phyloP scores from a whole-genome alignment of 2,329 filamentous ascomycete genomes.

The Bipolaris zeicola region DNA sequence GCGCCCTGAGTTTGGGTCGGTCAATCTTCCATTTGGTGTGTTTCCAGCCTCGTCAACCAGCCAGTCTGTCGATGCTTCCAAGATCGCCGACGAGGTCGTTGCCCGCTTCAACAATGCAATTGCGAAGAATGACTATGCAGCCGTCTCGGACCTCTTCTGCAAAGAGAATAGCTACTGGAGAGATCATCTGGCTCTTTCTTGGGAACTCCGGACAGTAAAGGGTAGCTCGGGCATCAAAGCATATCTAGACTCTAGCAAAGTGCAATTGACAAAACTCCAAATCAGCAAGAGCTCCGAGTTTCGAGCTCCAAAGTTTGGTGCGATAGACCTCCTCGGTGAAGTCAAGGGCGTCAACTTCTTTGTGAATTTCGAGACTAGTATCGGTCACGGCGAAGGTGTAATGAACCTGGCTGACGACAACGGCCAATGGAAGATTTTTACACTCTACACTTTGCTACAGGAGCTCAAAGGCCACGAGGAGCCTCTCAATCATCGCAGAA shows the following conservation, averaged over 20 bases:
- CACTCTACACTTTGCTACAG: slow-evolving; percentile 46
- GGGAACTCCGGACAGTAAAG: slow-evolving; percentile 61
- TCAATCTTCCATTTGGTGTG: slow-evolving; percentile 58
- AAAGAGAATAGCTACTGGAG: slow-evolving; percentile 62
- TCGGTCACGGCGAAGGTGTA: slow-evolving; percentile 42
- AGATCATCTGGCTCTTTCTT: slow-evolving; percentile 63
- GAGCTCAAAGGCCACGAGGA: slow-evolving; percentile 47
- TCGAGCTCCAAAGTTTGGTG: slow-evolving; percentile 31
- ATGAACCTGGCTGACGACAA: slow-evolving; percentile 42
- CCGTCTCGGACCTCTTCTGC: slow-evolving; percentile 52
- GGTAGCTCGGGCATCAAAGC: slow-evolving; percentile 54
- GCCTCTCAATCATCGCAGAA: slow-evolving; percentile 28
- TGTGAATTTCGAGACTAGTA: slow-evolving; percentile 37
- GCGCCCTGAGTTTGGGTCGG: slow-evolving; percentile 59
- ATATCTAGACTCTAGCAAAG: slow-evolving; percentile 38
- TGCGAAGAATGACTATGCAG: slow-evolving; percentile 40
- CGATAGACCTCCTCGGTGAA: slow-evolving; percentile 38
- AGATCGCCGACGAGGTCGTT: slow-evolving; percentile 50
- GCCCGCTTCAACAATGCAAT: slow-evolving; percentile 52
- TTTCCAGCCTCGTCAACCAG: slow-evolving; percentile 46
- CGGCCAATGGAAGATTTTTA: slow-evolving; percentile 49
- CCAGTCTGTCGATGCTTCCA: slow-evolving; percentile 43
- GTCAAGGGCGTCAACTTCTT: slow-evolving; percentile 37
- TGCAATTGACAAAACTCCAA: slow-evolving; percentile 37
- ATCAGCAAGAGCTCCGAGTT: slow-evolving; percentile 35